phyloP scores from a whole-genome alignment of 2,329 filamentous ascomycete species.

The Trichothecium sympodiale region DNA sequence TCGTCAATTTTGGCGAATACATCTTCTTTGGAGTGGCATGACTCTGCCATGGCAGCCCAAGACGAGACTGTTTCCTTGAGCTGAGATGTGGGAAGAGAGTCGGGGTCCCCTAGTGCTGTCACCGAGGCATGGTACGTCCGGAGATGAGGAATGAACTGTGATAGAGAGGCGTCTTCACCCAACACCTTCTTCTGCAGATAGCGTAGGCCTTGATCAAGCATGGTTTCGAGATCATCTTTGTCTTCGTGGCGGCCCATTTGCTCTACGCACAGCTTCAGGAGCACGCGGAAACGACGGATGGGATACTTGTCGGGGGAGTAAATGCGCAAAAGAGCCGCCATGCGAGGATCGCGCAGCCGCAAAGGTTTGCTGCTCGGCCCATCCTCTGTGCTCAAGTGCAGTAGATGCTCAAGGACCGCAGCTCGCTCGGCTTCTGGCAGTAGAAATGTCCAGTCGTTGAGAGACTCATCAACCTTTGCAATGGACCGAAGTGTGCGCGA shows the following conservation, averaged over 20 bases:
- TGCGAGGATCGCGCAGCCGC: constrained; percentile 31
- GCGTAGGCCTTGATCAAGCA: constrained; percentile 26
- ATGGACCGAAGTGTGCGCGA: constrained; percentile 49
- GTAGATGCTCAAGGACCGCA: constrained; percentile 48
- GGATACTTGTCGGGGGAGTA: constrained; percentile 40
- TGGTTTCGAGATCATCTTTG: constrained; percentile 24
- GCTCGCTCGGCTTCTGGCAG: constrained; percentile 40
- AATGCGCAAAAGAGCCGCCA: constrained; percentile 35
- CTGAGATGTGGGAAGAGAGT: constrained; percentile 15
- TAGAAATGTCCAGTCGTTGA: constrained; percentile 43
- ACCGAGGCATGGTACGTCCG: constrained; percentile 33
- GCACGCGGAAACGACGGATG: constrained; percentile 38
- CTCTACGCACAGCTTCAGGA: constrained; percentile 36
- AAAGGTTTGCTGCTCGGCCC: constrained; percentile 21
- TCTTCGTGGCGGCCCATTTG: constrained; percentile 33
- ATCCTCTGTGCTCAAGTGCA: constrained; percentile 35
- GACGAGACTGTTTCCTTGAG: constrained; percentile 24
- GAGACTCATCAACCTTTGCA: constrained; percentile 46
- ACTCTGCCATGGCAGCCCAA: constrained; percentile 32
- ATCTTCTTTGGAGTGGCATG: constrained; percentile 26
- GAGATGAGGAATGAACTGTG: constrained; percentile 36
- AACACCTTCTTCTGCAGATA: constrained; percentile 23
- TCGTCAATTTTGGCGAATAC: constrained; percentile 37
- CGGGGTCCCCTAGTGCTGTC: constrained; percentile 22
- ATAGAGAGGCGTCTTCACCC: constrained; percentile 33